phyloP scores from a whole-genome alignment of 192 early-diverging fungal genomes.

The Umbelopsis vinacea region DNA sequence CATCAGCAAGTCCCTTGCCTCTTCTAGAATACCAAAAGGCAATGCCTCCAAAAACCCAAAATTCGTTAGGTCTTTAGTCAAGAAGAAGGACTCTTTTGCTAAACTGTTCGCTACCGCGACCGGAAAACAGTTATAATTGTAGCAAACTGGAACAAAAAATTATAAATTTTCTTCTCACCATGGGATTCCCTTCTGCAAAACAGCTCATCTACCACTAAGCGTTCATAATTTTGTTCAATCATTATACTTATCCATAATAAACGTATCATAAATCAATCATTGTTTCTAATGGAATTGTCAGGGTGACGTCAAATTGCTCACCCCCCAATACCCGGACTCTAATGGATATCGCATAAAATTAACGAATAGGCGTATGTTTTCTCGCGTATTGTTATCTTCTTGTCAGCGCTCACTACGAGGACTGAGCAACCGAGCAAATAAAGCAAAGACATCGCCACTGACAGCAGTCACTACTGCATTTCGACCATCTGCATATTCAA shows the following conservation, averaged over 20 bases:
- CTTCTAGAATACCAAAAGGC: not conserved
- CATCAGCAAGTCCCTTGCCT: conserved; percentile 37
- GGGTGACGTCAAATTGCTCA: conserved; percentile 13
- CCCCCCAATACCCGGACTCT: not conserved
- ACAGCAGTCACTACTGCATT: conserved; percentile 1
- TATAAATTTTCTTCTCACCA: not conserved
- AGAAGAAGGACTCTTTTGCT: conserved; percentile 35
- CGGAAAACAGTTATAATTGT: conserved; percentile 4
- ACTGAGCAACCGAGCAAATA: not conserved
- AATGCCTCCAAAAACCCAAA: conserved; percentile 28
- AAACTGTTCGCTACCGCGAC: conserved; percentile 29
- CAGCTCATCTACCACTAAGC: not conserved
- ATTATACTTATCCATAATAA: not conserved
- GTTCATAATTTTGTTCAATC: not conserved
- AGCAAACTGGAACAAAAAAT: not conserved
- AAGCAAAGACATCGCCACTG: not conserved
- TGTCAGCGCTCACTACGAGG: not conserved
- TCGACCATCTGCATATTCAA: not conserved
- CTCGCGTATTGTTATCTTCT: not conserved
- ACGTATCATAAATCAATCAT: not conserved
- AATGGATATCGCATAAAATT: not conserved
- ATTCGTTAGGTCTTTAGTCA: conserved; percentile 34
- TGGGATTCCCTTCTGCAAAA: not conserved
- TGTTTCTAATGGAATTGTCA: not conserved
- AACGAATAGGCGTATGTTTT: not conserved